Percentiles rank a stretch among this genome's conserved stretches.
phyloP scores from a whole-genome alignment of 495 filamentous ascomycete species.

The Penicillium parvum region DNA sequence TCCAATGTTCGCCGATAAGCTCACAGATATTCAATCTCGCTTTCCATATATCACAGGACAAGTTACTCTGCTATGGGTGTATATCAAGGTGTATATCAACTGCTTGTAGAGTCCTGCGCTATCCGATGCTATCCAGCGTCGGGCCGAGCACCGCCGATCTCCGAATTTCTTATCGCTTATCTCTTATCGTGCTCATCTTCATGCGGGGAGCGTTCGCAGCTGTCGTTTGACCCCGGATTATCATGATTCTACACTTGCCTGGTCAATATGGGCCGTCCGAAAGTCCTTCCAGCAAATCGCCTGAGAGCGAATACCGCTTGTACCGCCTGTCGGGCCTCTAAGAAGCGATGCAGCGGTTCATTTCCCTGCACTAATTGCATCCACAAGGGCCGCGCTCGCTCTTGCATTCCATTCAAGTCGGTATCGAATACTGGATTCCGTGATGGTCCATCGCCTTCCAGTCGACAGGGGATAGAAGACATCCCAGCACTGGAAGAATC shows the following conservation, averaged over 20 bases:
- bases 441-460: neutral
- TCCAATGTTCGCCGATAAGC: too few species aligned
- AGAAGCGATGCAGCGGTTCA: conserved; percentile 39
- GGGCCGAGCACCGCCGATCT: neutral
- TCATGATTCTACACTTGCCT: conserved; percentile 1
- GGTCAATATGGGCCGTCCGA: conserved; percentile 35
- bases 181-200: neutral
- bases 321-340: conserved; percentile 32
- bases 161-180: too few species aligned
- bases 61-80: too few species aligned
- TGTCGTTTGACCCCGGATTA: conserved; percentile 2
- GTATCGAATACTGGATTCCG: conserved; percentile 3
- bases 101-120: neutral
- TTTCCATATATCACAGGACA: neutral
- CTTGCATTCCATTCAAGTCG: conserved; percentile 30
- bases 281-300: conserved; percentile 35
- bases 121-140: neutral
- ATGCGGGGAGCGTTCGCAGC: neutral
- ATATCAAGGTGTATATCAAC: too few species aligned
- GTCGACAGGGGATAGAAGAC: neutral
- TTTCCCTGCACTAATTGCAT: conserved; percentile 40
- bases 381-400: conserved; percentile 25
- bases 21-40: too few species aligned
- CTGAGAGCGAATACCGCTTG: conserved; percentile 35
- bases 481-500: neutral